Evolutionary conservation across 352 stramenopile species (phyloP), one percentile per base, ranked within the genome.

Genomic region (Pseudoperonospora humuli): DNA sequence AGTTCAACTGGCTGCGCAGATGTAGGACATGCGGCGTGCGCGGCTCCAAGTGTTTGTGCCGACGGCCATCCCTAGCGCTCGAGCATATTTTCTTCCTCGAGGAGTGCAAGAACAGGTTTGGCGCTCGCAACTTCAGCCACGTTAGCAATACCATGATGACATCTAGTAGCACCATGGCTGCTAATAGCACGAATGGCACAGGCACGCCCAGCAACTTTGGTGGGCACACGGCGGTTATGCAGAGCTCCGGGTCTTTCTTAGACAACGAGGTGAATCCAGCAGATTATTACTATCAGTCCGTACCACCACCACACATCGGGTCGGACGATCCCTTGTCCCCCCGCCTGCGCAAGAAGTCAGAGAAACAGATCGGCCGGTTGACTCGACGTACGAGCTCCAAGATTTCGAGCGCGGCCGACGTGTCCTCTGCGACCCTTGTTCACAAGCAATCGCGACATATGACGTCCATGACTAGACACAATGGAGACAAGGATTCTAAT

Each of bases 81-180:
- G 73, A 88, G 45, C 75, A 85, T 44, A 88, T 88, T 36, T 84
- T 87, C 55, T 86, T 78, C 61, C 67, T 85, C 23, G 75, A 88
- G 49, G 75, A 84, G 54, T 70, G 75, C 45, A 88, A 88, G 68
- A 85, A 88, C 58, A 84, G 83, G 56, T 75, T 67, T 27, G 69
- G 73, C 54, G 70, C 58, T 25, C 73, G 75, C 48, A 88, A 88
- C 59, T 88, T 88, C 45, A 81, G 64, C 53, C 75, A 88, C 52
- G 67, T 88, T 38, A 85, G 71, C 56, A 73, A 88, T 58, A 79
- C 73, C 11, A 66, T 80, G 50, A 61, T 85, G 44, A 67, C 65
- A n/a, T 50, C 47, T 28, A 63, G 53, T 33, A 68, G 46, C 37
- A 72, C 67, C 35, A 60, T 42, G 50, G 61, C 42, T 46, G 39